phyloP scores from a whole-genome alignment of 805 yeast genomes.

The Torulaspora gathmanii region DNA sequence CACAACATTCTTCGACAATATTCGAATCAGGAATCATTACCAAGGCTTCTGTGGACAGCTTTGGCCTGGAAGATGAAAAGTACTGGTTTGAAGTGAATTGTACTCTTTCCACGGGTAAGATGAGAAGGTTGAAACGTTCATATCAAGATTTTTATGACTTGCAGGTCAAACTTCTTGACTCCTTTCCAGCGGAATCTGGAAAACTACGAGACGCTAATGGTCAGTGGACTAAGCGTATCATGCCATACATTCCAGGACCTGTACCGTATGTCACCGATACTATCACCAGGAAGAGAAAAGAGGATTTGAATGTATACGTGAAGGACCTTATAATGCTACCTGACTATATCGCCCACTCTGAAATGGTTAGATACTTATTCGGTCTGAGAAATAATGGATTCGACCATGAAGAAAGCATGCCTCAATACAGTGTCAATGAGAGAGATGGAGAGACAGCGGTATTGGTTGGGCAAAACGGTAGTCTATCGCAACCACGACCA shows the following conservation, averaged over 20 bases:
- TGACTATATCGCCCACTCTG: slow-evolving; percentile 62
- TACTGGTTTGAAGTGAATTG: slow-evolving; percentile 82
- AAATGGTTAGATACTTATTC: slow-evolving; percentile 66
- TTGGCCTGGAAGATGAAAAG: slow-evolving; percentile 75
- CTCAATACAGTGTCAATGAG: slow-evolving; percentile 5
- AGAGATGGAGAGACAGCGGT: slow-evolving; percentile 17
- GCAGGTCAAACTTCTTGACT: slow-evolving; percentile 75
- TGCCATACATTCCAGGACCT: slow-evolving; percentile 97
- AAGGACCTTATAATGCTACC: slow-evolving; percentile 66
- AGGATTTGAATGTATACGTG: slow-evolving; percentile 53
- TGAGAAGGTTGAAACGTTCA: slow-evolving; percentile 72
- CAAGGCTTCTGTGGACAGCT: slow-evolving; percentile 69
- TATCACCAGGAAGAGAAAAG: slow-evolving; percentile 51
- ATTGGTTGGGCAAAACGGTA: slow-evolving; percentile 3
- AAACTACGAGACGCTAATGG: slow-evolving; percentile 44
- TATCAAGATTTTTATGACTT: slow-evolving; percentile 95
- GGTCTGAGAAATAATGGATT: slow-evolving; percentile 42
- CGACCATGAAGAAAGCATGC: slow-evolving; percentile 29
- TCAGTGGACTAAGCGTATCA: slow-evolving; percentile 66
- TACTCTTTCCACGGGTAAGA: slow-evolving; percentile 59
- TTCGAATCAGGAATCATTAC: slow-evolving; percentile 23
- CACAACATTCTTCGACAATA: slow-evolving; percentile 17
- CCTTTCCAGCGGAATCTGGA: slow-evolving; percentile 91
- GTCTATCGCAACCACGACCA: slow-evolving; percentile 5
- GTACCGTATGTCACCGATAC: slow-evolving; percentile 83